Conservation (phyloP, 139 green algal species). For the Volvox reticuliferus region DNA sequence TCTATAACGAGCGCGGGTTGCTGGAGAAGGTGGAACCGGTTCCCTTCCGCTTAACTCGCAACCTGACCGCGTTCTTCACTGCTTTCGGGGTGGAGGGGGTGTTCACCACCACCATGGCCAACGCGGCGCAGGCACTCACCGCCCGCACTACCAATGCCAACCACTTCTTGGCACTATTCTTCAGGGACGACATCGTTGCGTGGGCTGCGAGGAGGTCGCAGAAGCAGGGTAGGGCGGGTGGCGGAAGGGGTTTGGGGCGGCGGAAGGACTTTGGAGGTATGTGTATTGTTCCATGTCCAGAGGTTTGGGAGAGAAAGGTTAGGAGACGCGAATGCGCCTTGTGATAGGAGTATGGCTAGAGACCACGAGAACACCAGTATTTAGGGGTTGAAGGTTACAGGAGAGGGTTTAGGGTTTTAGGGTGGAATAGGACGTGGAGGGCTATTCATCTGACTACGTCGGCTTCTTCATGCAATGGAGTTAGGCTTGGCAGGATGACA, state of each 20-base stretch:
- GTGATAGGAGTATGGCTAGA: no score
- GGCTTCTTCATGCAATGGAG: no score
- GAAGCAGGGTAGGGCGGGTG: conserved; percentile 42
- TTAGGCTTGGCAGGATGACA: no score
- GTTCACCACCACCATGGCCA: conserved; percentile 77
- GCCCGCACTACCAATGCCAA: conserved; percentile 61
- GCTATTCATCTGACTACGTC: no score
- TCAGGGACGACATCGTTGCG: conserved; percentile 66
- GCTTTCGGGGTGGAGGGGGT: conserved; percentile 93
- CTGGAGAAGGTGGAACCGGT: conserved; percentile 87
- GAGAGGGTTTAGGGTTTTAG: no score
- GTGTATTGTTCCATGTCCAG: no score
- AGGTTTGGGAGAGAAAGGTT: no score
- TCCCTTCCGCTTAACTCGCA: conserved; percentile 97
- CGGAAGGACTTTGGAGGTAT: no score
- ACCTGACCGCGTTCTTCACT: conserved; percentile 96
- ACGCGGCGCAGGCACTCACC: conserved; percentile 70
- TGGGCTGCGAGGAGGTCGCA: conserved; percentile 44
- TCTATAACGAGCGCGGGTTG: conserved; percentile 76
- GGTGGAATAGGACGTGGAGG: no score
- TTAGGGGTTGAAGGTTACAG: no score
- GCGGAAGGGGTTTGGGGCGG: background rate
- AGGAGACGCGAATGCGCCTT: no score
- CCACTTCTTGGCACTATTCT: conserved; percentile 88
- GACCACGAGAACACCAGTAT: no score